Conservation (phyloP, 768 basidiomycete genomes). For the Amanita rubescens region DNA sequence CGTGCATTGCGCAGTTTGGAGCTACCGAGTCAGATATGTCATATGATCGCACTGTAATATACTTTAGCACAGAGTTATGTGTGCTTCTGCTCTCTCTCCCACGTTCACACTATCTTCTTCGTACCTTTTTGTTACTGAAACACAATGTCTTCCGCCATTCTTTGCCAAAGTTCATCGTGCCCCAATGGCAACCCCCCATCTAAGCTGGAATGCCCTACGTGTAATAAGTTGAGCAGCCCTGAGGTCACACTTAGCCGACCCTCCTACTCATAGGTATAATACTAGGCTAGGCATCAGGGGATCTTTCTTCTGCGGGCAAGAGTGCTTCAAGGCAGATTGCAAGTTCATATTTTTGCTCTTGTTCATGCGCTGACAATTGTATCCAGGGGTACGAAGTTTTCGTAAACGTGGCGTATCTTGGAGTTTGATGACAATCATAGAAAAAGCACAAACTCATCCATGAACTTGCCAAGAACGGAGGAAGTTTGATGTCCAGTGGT, state of each 20-base stretch:
- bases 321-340: slow-evolving; percentile 96
- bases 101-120: neutral
- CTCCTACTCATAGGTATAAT: slow-evolving; percentile 12
- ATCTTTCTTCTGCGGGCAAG: slow-evolving; percentile 90
- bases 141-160: slow-evolving; percentile 22
- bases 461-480: slow-evolving; percentile 41
- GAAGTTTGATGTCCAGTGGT: slow-evolving; percentile 9
- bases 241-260: slow-evolving; percentile 19
- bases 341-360: slow-evolving; percentile 26
- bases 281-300: slow-evolving; percentile 71
- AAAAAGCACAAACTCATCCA: slow-evolving; percentile 81
- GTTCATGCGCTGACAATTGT: slow-evolving; percentile 9
- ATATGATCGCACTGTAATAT: slow-evolving; percentile 3
- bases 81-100: neutral
- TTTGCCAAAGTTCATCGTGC: slow-evolving; percentile 66
- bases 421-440: slow-evolving; percentile 28
- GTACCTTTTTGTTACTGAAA: neutral
- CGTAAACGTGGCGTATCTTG: neutral
- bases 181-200: slow-evolving; percentile 81
- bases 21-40: neutral
- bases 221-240: slow-evolving; percentile 69
- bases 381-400: slow-evolving; percentile 28
- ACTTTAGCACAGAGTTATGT: neutral
- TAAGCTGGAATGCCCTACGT: slow-evolving; percentile 87
- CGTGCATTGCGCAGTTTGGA: neutral